These are phyloP conservation scores for Taxillus chinensis DNA, from an alignment of 164 flowering plant genomes.

Conservation along the genomic window DNA sequence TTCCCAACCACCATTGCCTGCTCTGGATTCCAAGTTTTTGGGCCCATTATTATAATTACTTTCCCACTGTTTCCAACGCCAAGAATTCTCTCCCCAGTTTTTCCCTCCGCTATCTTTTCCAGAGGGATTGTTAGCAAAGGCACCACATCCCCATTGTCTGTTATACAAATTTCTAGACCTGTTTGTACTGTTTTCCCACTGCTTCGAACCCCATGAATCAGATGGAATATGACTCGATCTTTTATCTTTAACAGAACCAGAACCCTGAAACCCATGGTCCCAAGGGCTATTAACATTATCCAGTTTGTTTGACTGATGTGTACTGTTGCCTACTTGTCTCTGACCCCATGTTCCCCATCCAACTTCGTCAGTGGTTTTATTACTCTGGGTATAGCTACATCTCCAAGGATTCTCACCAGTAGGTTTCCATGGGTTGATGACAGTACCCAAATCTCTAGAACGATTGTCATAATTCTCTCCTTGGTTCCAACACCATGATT, in stretches of 20 bases:
- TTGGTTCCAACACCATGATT: slow-evolving; percentile 11
- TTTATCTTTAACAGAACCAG: background rate
- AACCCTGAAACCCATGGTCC: background rate
- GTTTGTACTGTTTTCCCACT: background rate
- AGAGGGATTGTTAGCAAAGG: background rate
- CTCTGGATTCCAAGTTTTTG: background rate
- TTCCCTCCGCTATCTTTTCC: slow-evolving; percentile 2
- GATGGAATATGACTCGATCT: background rate
- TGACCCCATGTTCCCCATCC: slow-evolving; percentile 8
- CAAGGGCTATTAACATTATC: background rate
- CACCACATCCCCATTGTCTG: slow-evolving; percentile 5
- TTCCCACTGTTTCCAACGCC: background rate
- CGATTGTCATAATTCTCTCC: too few species aligned
- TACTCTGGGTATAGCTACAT: too few species aligned
- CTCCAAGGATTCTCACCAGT: too few species aligned
- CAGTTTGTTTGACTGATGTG: background rate
- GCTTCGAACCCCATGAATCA: background rate
- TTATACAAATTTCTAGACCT: background rate
- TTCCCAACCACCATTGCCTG: background rate
- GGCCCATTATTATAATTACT: background rate
- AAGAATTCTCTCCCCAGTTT: background rate
- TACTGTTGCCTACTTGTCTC: slow-evolving; percentile 1
- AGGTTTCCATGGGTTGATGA: too few species aligned
- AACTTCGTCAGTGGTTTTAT: too few species aligned
- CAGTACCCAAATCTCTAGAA: too few species aligned